Percentiles rank a stretch among this genome's conserved stretches.
phyloP scores from a whole-genome alignment of 2,329 filamentous ascomycete species.

The Sodiomyces alkalinus region DNA sequence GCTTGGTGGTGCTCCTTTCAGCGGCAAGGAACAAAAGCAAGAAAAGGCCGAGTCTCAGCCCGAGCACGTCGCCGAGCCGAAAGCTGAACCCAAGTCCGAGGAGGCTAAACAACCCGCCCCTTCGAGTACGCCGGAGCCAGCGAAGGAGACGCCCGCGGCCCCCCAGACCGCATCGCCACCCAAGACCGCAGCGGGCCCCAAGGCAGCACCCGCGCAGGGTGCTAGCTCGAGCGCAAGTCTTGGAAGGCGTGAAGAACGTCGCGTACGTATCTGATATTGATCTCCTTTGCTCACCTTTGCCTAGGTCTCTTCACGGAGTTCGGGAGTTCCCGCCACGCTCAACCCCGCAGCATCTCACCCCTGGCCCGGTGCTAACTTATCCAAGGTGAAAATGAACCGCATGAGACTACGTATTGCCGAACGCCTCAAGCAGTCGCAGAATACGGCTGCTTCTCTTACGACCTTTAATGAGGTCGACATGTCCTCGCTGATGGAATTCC shows the following conservation, averaged over 20 bases:
- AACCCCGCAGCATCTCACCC: background rate
- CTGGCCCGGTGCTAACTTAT: constrained; percentile 7
- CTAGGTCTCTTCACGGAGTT: constrained; percentile 2
- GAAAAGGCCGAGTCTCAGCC: constrained; percentile 5
- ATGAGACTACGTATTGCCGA: constrained; percentile 97
- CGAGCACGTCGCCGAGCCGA: constrained; percentile 1
- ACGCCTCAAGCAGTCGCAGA: constrained; percentile 97
- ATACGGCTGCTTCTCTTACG: constrained; percentile 90
- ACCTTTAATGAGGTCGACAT: constrained; percentile 99
- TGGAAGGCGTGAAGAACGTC: constrained; percentile 73
- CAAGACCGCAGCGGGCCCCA: too few relatives aligned
- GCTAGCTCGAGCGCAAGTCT: constrained; percentile 24
- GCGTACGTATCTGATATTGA: constrained; percentile 56
- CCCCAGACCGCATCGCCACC: too few relatives aligned
- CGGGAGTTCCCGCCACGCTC: too few relatives aligned
- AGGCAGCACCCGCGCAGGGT: constrained; percentile 3
- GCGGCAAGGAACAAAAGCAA: constrained; percentile 19
- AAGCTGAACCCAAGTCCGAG: constrained; percentile 3
- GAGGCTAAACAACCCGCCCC: constrained; percentile 10
- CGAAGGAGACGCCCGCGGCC: constrained; percentile 3
- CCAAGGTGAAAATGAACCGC: constrained; percentile 99
- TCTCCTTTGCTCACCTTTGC: background rate
- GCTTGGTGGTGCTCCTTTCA: constrained; percentile 44
- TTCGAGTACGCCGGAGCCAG: constrained; percentile 7
- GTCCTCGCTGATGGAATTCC: constrained; percentile 93